Evolutionary conservation across 495 filamentous ascomycete genomes (phyloP).

Genomic region (Hypoxylon trugodes): DNA sequence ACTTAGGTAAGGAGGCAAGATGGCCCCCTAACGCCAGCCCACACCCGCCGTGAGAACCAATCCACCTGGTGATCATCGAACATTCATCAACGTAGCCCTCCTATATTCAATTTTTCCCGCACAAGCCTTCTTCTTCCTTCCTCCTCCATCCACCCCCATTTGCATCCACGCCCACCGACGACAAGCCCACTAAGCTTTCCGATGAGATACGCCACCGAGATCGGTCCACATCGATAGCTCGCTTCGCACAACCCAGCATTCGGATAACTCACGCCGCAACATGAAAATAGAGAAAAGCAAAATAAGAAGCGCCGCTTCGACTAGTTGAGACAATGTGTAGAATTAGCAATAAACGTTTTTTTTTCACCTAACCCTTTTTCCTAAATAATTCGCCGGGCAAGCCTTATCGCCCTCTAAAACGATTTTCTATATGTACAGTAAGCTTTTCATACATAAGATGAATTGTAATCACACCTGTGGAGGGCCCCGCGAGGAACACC

Average conservation of each 20-base stretch:
- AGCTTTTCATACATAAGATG: slow-evolving; percentile 36
- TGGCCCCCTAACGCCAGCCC: slow-evolving; percentile 37
- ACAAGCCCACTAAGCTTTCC: not conserved
- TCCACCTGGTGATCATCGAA: not conserved
- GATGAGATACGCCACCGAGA: slow-evolving; percentile 11
- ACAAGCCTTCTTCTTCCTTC: not conserved
- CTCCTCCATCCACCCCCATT: slow-evolving; percentile 1
- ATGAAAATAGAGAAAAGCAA: too few species aligned
- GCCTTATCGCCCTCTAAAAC: slow-evolving; percentile 19
- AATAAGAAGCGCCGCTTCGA: not conserved
- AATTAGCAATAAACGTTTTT: slow-evolving; percentile 19
- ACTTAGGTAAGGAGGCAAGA: slow-evolving; percentile 29
- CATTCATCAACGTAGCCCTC: slow-evolving; percentile 12
- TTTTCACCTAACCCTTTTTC: slow-evolving; percentile 25
- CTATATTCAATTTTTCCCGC: slow-evolving; percentile 4
- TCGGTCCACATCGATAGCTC: not conserved
- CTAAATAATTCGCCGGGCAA: slow-evolving; percentile 23
- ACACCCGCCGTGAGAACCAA: slow-evolving; percentile 20
- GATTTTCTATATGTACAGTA: slow-evolving; percentile 45
- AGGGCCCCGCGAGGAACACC: slow-evolving; percentile 11
- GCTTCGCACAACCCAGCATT: slow-evolving; percentile 9
- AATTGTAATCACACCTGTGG: slow-evolving; percentile 32
- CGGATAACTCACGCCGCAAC: too few species aligned
- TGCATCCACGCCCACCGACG: slow-evolving; percentile 1
- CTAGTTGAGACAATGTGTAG: not conserved